phyloP scores from a whole-genome alignment of 73 alveolate genomes.

The Uronychia setigera region DNA sequence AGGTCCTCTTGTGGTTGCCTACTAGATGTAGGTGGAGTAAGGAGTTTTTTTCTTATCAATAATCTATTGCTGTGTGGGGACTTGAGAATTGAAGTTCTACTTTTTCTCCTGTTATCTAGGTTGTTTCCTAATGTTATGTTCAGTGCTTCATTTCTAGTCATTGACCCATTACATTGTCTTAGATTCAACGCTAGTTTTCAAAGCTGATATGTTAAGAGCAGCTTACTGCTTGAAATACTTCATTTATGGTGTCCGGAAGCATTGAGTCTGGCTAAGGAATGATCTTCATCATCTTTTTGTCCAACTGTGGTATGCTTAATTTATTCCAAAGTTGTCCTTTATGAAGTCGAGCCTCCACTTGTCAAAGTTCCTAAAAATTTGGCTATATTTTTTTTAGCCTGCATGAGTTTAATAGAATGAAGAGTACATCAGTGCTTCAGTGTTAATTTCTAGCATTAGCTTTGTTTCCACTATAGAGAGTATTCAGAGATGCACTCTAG shows the following conservation, averaged over 20 bases:
- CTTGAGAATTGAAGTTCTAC: background rate
- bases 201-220: background rate
- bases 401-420: background rate
- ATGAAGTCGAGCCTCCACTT: background rate
- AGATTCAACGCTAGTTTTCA: background rate
- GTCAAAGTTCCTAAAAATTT: background rate
- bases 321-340: background rate
- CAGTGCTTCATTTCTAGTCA: background rate
- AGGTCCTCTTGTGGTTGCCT: background rate
- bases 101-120: background rate
- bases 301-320: background rate
- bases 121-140: background rate
- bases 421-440: background rate
- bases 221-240: background rate
- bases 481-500: background rate
- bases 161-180: background rate
- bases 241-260: background rate
- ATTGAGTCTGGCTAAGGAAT: background rate
- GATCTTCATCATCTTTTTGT: background rate
- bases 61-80: background rate
- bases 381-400: background rate
- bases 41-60: background rate
- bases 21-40: background rate
- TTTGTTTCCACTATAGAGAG: background rate
- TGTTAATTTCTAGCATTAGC: background rate